Conservation (phyloP, 352 stramenopile species). For the Phytophthora idaei region DNA sequence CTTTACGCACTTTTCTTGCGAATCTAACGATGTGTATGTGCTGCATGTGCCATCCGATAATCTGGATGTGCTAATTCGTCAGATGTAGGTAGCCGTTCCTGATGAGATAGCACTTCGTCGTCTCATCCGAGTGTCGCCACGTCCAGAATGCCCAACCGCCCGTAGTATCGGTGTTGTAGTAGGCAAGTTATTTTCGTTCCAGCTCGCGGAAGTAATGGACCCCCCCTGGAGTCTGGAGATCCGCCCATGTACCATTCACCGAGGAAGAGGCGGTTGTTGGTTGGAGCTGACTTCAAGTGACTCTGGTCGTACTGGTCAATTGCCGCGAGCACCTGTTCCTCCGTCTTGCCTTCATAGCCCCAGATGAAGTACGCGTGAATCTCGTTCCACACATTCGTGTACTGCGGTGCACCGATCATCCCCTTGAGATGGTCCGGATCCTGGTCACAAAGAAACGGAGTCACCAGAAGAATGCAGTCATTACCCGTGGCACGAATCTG, state of each 20-base stretch:
- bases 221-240: slow-evolving; percentile 28
- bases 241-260: slow-evolving; percentile 60
- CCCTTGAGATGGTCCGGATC: slow-evolving; percentile 3
- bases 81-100: not conserved
- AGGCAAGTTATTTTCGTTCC: slow-evolving; percentile 36
- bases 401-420: not conserved
- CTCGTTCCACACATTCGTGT: slow-evolving; percentile 50
- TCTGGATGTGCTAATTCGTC: not conserved
- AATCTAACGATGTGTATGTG: too few species aligned
- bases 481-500: slow-evolving; percentile 43
- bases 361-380: slow-evolving; percentile 65
- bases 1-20: too few species aligned
- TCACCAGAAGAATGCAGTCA: slow-evolving; percentile 52
- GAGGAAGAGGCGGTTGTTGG: slow-evolving; percentile 36
- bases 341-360: slow-evolving; percentile 37
- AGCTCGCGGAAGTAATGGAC: slow-evolving; percentile 36
- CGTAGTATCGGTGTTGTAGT: slow-evolving; percentile 22
- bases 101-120: slow-evolving; percentile 20
- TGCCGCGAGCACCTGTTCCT: slow-evolving; percentile 27
- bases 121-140: slow-evolving; percentile 55
- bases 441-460: slow-evolving; percentile 52
- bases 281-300: slow-evolving; percentile 17
- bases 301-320: slow-evolving; percentile 19
- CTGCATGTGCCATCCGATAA: too few species aligned
- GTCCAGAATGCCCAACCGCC: slow-evolving; percentile 61